Evolutionary conservation across 2,329 filamentous ascomycete genomes (phyloP), one percentile per base, ranked within the genome.

Genomic region (Rhynchosporium secalis): DNA sequence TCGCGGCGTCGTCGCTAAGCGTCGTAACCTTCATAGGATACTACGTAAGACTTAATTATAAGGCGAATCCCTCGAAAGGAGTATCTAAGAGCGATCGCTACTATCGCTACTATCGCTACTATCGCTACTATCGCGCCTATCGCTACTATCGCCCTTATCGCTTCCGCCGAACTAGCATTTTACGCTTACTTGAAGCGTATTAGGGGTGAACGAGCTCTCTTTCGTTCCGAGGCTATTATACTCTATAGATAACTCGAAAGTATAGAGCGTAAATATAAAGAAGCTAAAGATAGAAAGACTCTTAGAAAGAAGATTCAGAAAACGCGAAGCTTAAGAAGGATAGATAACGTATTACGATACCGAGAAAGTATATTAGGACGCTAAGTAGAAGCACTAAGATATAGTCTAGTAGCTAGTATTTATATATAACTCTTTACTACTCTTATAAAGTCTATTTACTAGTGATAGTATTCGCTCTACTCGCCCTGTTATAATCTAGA

Each of bases 141-240:
- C 20, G 20, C 20, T 20, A 1, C 20, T 20, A 20, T 20, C 20
- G 20, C 20, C 20, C 20, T 20, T 20, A 20, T 20, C 20, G 20
- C 20, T 20, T 77, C 77, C 13, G 81, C 83, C n/a, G 86, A 90
- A 69, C 77, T 78, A 26, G 79, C 84, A 8, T 80, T 91, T 15
- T 82, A 86, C 9, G 78, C 80, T 58, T 90, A 93, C 68, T 81
- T 96, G 26, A 86, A 90, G 62, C 83, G 87, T 56, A 83, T 85
- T 3, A 87, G 88, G 31, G 85, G 85, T 69, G 87, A 92, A 71
- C 81, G 86, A 29, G 81, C 83, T 12, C 76, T 78, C 8, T 65
- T 70, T 7, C 66, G 66, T 4, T 64, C 68, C 6, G 69, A 67
- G 43, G 68, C 68, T 3, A 48, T 58, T 2, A 56, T 66, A 3